A percentile compares a stretch with the other conserved stretches of the same genome.
phyloP scores from a whole-genome alignment of 176 grass and related monocot species.

The Triticum timopheevii region DNA sequence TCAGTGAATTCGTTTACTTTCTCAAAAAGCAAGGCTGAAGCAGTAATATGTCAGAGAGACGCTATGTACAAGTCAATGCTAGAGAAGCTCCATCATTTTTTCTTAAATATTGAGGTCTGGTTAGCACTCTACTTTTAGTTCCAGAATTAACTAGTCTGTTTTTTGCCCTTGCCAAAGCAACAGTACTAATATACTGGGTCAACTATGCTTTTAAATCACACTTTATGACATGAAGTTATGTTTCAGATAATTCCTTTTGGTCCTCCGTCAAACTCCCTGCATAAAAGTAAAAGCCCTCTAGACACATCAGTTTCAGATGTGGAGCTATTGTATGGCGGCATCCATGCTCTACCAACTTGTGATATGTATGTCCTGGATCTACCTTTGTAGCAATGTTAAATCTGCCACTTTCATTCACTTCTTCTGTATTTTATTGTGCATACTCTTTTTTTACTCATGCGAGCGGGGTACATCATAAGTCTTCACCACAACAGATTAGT shows the following conservation, averaged over 20 bases:
- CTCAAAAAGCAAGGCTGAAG: slow-evolving; percentile 64
- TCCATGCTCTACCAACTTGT: slow-evolving; percentile 27
- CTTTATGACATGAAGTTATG: slow-evolving; percentile 8
- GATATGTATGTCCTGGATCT: slow-evolving; percentile 40
- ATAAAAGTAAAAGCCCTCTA: slow-evolving; percentile 30
- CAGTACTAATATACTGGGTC: not conserved
- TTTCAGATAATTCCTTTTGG: slow-evolving; percentile 65
- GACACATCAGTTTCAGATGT: slow-evolving; percentile 37
- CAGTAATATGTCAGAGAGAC: slow-evolving; percentile 58
- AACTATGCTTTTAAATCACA: slow-evolving; percentile 22
- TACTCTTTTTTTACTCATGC: not conserved
- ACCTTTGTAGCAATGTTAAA: slow-evolving; percentile 9
- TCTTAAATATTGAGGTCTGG: slow-evolving; percentile 54
- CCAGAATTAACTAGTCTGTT: not conserved
- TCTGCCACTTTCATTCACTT: not conserved
- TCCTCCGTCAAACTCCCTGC: slow-evolving; percentile 29
- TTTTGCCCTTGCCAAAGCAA: slow-evolving; percentile 6
- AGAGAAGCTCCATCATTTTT: slow-evolving; percentile 60
- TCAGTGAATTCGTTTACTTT: slow-evolving; percentile 72
- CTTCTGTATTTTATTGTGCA: slow-evolving; percentile 9
- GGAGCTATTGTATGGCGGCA: slow-evolving; percentile 32
- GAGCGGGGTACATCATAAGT: not conserved
- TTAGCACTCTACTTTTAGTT: slow-evolving; percentile 31
- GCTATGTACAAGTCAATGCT: slow-evolving; percentile 74
- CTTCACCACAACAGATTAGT: slow-evolving; percentile 3